Conservation (phyloP, 2,329 filamentous ascomycete species). For the Colletotrichum agaves region DNA sequence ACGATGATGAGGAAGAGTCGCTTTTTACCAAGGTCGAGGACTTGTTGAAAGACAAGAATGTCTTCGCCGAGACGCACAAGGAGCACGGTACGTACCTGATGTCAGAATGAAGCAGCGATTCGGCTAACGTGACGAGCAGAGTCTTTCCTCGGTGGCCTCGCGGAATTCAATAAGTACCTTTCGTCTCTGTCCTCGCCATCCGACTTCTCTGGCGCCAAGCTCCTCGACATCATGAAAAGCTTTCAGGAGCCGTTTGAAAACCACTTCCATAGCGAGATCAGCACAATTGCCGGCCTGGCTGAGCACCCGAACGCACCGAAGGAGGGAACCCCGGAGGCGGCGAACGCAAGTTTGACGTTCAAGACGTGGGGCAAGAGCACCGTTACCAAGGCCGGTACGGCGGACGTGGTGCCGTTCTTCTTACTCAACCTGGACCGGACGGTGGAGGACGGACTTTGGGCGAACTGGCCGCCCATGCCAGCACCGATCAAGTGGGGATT, state of each 20-base stretch:
- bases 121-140: slow-evolving; percentile 40
- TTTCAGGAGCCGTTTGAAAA: slow-evolving; percentile 62
- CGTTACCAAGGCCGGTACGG: slow-evolving; percentile 68
- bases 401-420: slow-evolving; percentile 73
- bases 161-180: slow-evolving; percentile 64
- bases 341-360: slow-evolving; percentile 61
- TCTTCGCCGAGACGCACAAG: slow-evolving; percentile 63
- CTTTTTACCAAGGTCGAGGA: slow-evolving; percentile 67
- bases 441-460: slow-evolving; percentile 68
- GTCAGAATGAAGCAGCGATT: neutral
- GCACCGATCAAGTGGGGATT: slow-evolving; percentile 68
- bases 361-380: slow-evolving; percentile 72
- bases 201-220: slow-evolving; percentile 56
- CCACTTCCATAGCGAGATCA: slow-evolving; percentile 67
- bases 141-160: slow-evolving; percentile 63
- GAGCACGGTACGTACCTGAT: slow-evolving; percentile 62
- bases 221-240: slow-evolving; percentile 60
- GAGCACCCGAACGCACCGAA: slow-evolving; percentile 62
- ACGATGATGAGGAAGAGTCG: slow-evolving; percentile 68
- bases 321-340: slow-evolving; percentile 56
- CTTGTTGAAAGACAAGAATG: slow-evolving; percentile 58
- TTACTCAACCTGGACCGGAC: slow-evolving; percentile 70
- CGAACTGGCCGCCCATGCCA: slow-evolving; percentile 73
- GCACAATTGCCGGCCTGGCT: slow-evolving; percentile 61
- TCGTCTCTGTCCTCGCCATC: slow-evolving; percentile 51